Conservation (phyloP, 108 stramenopile species). For the Nitzschia inconspicua region DNA sequence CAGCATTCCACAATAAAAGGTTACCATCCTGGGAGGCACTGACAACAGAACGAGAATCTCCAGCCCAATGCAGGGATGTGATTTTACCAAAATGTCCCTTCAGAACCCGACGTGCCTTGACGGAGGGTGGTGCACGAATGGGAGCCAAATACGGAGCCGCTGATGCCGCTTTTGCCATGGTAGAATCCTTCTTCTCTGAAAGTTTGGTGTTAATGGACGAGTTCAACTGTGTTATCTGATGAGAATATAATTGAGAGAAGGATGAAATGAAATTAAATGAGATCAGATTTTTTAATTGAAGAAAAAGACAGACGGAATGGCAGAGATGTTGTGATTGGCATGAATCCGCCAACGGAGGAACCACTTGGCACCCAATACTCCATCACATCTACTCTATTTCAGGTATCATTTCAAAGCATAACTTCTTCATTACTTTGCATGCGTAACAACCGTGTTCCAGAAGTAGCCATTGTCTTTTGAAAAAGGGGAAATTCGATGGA, state of each 20-base stretch:
- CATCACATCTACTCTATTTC: no score
- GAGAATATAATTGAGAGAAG: not conserved
- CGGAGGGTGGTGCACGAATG: constrained; percentile 63
- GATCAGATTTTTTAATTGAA: not conserved
- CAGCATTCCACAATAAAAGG: constrained; percentile 96
- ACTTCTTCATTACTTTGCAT: no score
- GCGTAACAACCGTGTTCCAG: no score
- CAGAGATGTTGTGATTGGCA: no score
- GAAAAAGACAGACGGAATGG: no score
- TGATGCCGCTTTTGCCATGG: constrained; percentile 36
- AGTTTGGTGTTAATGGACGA: not conserved
- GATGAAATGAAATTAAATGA: not conserved
- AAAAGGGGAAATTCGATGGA: no score
- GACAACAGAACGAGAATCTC: constrained; percentile 78
- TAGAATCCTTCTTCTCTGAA: not conserved
- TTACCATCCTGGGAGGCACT: constrained; percentile 98
- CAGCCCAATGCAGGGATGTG: constrained; percentile 95
- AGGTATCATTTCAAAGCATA: no score
- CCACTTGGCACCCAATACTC: no score
- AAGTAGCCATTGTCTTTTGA: no score
- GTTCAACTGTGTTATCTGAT: not conserved
- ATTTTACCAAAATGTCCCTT: constrained; percentile 99
- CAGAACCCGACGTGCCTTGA: constrained; percentile 71
- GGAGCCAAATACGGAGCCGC: constrained; percentile 24
- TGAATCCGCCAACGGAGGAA: no score